phyloP scores from a whole-genome alignment of 352 stramenopile genomes.

The Phytophthora boehmeriae region DNA sequence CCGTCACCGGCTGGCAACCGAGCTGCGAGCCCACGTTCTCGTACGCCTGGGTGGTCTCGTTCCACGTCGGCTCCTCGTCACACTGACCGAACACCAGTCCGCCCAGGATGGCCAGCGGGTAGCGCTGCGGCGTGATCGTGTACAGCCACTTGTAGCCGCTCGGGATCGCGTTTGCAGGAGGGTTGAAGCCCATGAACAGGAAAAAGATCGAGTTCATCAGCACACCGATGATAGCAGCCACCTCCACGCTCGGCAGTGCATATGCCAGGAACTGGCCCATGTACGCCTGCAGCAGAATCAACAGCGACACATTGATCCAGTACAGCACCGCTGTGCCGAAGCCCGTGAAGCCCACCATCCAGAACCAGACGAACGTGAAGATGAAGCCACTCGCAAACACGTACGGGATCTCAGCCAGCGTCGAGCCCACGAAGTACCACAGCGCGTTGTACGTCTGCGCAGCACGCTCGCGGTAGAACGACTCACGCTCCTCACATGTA shows the following conservation, averaged over 20 bases:
- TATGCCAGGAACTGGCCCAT: constrained; percentile 38
- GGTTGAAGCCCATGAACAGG: constrained; percentile 48
- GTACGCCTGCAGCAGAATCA: constrained; percentile 39
- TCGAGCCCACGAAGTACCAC: constrained; percentile 70
- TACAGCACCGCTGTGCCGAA: constrained; percentile 31
- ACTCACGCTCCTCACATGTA: constrained; percentile 65
- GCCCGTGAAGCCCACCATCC: constrained; percentile 44
- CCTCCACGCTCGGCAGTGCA: constrained; percentile 30
- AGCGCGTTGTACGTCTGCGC: constrained; percentile 80
- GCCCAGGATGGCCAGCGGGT: no score
- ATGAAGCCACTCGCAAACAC: constrained; percentile 37
- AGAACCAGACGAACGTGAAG: constrained; percentile 28
- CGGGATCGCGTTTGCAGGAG: constrained; percentile 32
- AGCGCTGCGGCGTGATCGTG: constrained; percentile 27
- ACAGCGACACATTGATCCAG: constrained; percentile 29
- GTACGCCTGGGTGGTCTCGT: no score
- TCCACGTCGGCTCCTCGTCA: no score
- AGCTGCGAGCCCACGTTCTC: constrained; percentile 17
- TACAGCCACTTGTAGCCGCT: constrained; percentile 43
- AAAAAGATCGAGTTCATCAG: constrained; percentile 35
- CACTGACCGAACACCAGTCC: no score
- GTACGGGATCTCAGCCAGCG: constrained; percentile 76
- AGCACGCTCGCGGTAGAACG: constrained; percentile 89
- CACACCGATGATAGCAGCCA: constrained; percentile 26
- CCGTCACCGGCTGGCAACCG: constrained; percentile 29